Base-by-base conservation (phyloP, 208 protist species). In the Leptomonas seymouri region DNA sequence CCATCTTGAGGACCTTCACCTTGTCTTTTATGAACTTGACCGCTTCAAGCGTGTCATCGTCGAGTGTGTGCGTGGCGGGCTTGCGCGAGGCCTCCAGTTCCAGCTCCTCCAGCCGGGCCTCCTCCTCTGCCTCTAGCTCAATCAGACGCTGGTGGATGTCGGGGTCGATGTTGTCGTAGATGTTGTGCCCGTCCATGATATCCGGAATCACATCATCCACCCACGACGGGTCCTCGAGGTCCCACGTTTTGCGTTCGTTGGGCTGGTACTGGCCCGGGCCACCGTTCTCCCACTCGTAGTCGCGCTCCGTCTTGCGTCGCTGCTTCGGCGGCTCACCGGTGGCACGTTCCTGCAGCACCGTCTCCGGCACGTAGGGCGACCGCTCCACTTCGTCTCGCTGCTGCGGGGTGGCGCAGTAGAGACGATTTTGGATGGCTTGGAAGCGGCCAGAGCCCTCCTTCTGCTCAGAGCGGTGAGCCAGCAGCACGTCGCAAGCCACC, bases 121-220 rank as follows among this genome's bases (percentile, higher is more conserved):
- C 89, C 73, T 99, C 93, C 77, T 99, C 95, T 12, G 93, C 91
- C 80, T 98, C 93, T 31, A 98, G 77, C 81, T 97, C 92, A 21
- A 94, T 48, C 12, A 98, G 80, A 41, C 87, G 87, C 64, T 97
- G 80, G 59, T 97, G 86, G 82, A 99, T 99, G 41, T 99, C 99
- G 14, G 98, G 98, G 78, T 99, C 99, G 62, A 99, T 95, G 78
- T 98, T 99, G 86, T 99, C 99, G 44, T 95, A 91, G 78, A 99
- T 99, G 81, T 99, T 99, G 83, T 99, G 98, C 50, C 99, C 99
- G 73, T 99, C 96, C 85, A 99, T 97, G 76, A 99, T 99, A 78
- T 99, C 98, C 3, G 99, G 99, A 50, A 99, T 98, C 49, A 93
- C 89, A 78, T 99, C 99, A 42, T 99, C 93, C 27, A 94, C 95